Conservation (phyloP, 1,284 basidiomycete species). For the Cerioporus squamosus region DNA sequence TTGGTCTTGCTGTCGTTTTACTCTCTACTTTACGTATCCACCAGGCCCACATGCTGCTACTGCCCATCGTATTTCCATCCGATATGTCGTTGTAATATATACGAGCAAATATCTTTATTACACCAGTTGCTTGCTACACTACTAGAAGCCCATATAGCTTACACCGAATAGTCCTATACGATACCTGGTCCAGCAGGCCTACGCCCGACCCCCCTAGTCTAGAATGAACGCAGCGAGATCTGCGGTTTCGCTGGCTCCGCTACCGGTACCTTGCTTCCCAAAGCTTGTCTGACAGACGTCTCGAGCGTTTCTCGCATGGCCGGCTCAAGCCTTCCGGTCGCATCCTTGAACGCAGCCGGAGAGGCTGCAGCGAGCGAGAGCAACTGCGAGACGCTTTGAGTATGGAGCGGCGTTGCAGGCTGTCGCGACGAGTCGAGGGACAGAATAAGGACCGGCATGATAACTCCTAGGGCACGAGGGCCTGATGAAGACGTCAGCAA, state of each 20-base stretch:
- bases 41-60: constrained; percentile 23
- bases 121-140: constrained; percentile 23
- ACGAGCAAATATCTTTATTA: constrained; percentile 14
- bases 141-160: constrained; percentile 24
- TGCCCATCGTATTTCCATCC: constrained; percentile 9
- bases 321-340: constrained; percentile 71
- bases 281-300: constrained; percentile 75
- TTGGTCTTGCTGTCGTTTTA: constrained; percentile 4
- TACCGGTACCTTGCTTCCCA: constrained; percentile 47
- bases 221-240: constrained; percentile 80
- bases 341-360: constrained; percentile 87
- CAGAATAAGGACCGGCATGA: constrained; percentile 81
- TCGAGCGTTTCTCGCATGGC: constrained; percentile 72
- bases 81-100: constrained; percentile 26
- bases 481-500: constrained; percentile 43
- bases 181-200: constrained; percentile 2
- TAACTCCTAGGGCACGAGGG: constrained; percentile 71
- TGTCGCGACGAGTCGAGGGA: constrained; percentile 64
- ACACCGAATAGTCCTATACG: constrained; percentile 22
- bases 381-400: constrained; percentile 74
- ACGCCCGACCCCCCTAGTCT: constrained; percentile 2
- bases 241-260: constrained; percentile 64
- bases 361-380: constrained; percentile 77
- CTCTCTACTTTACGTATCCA: constrained; percentile 3
- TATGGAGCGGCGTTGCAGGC: constrained; percentile 54